phyloP scores from a whole-genome alignment of 2,329 filamentous ascomycete species.

The Nemania bipapillata region DNA sequence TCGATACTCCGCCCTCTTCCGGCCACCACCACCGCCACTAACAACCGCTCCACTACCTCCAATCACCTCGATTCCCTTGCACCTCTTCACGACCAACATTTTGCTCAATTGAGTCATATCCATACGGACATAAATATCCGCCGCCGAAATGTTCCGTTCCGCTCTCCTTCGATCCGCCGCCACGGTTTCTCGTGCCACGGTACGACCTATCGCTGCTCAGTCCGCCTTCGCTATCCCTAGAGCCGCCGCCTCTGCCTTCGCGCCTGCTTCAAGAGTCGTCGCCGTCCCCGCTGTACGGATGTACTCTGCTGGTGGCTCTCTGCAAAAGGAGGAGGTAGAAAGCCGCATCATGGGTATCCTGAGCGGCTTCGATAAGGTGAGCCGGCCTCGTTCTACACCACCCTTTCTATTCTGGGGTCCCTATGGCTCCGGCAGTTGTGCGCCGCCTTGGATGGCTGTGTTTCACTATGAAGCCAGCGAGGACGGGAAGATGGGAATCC shows the following conservation, averaged over 20 bases:
- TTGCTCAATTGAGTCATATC: slow-evolving; percentile 27
- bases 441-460: neutral
- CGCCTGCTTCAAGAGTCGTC: slow-evolving; percentile 68
- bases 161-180: slow-evolving; percentile 82
- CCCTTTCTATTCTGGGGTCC: neutral
- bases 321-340: slow-evolving; percentile 86
- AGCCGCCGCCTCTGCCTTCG: slow-evolving; percentile 61
- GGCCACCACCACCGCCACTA: slow-evolving; percentile 14
- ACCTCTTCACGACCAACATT: neutral
- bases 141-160: slow-evolving; percentile 84
- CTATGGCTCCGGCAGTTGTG: neutral
- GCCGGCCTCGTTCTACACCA: slow-evolving; percentile 47
- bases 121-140: neutral
- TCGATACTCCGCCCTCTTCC: slow-evolving; percentile 22
- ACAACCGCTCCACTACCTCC: neutral
- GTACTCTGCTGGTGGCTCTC: slow-evolving; percentile 84
- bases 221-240: slow-evolving; percentile 60
- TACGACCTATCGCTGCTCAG: slow-evolving; percentile 68
- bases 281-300: slow-evolving; percentile 77
- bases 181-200: slow-evolving; percentile 63
- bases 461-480: neutral
- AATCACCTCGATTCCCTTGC: neutral
- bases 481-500: too few relatives aligned
- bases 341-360: slow-evolving; percentile 91
- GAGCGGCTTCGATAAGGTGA: slow-evolving; percentile 96